Percentiles rank a stretch among this genome's conserved stretches.
These are phyloP conservation scores for Paramecium octaurelia DNA, from an alignment of 73 alveolate genomes.

Conservation along the genomic window DNA sequence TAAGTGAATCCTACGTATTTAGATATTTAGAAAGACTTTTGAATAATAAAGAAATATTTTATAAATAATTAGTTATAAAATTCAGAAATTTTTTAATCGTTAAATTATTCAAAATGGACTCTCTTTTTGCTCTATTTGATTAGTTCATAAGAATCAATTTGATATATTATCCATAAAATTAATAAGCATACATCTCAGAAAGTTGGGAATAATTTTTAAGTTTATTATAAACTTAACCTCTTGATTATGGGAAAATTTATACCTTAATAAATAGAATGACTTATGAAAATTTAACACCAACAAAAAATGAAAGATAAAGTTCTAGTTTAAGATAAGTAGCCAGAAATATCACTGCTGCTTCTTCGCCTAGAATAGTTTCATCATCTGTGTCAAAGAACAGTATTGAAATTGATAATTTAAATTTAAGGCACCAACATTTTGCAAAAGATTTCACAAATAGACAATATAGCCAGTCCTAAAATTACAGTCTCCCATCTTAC, in stretches of 20 bases:
- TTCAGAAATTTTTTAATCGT: background rate
- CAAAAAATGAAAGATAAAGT: background rate
- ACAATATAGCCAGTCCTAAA: background rate
- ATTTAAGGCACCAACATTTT: background rate
- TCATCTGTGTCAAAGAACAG: background rate
- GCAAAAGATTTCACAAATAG: background rate
- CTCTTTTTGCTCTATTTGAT: background rate
- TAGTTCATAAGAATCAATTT: background rate
- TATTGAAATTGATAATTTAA: background rate
- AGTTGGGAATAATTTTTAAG: background rate
- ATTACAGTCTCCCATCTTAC: background rate
- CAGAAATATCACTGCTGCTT: conserved; percentile 26
- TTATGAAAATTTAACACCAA: background rate
- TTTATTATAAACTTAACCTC: background rate
- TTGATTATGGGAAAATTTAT: conserved; percentile 28
- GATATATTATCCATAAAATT: background rate
- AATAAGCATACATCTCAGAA: background rate
- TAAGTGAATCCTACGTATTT: too few relatives aligned
- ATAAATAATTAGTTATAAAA: background rate
- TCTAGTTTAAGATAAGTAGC: background rate
- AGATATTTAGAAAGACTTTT: too few relatives aligned
- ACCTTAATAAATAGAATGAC: conserved; percentile 18
- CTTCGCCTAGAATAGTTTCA: background rate
- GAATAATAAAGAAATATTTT: too few relatives aligned
- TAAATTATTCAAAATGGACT: background rate